A percentile compares a stretch with the other conserved stretches of the same genome.
Conservation (phyloP, 345 rosid species). For the Zanthoxylum bungeanum region DNA sequence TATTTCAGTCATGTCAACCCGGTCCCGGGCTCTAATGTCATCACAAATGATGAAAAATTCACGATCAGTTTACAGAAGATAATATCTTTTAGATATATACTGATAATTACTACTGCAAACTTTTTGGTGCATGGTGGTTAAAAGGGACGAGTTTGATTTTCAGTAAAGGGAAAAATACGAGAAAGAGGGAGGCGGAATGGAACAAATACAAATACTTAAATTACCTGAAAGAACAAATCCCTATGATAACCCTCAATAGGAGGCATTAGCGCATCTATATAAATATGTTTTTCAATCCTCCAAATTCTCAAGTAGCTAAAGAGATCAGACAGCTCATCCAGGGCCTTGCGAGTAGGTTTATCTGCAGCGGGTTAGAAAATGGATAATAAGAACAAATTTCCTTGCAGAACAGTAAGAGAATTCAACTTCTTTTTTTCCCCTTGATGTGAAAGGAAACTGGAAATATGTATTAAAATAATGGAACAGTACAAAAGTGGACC, state of each 20-base stretch:
- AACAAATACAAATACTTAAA: not conserved
- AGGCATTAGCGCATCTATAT: conserved; percentile 83
- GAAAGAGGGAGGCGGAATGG: not conserved
- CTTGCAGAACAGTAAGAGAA: not conserved
- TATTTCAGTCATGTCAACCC: no score
- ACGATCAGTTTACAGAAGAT: not conserved
- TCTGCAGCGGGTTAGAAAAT: conserved; percentile 44
- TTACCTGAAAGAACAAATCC: conserved; percentile 85
- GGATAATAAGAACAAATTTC: conserved; percentile 5
- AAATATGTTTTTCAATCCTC: conserved; percentile 73
- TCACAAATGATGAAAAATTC: not conserved
- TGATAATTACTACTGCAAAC: not conserved
- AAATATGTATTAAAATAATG: not conserved
- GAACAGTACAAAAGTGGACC: not conserved
- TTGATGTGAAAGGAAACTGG: not conserved
- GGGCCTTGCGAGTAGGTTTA: conserved; percentile 71
- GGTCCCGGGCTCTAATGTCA: not conserved
- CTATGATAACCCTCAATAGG: conserved; percentile 83
- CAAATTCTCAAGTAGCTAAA: conserved; percentile 75
- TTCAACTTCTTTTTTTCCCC: not conserved
- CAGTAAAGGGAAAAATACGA: not conserved
- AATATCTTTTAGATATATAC: not conserved
- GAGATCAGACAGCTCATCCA: conserved; percentile 83
- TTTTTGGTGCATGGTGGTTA: not conserved
- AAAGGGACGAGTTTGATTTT: not conserved